Evolutionary conservation across 495 filamentous ascomycete species (phyloP), one percentile per base, ranked within the genome.

Genomic region (Clavariopsis aquatica): DNA sequence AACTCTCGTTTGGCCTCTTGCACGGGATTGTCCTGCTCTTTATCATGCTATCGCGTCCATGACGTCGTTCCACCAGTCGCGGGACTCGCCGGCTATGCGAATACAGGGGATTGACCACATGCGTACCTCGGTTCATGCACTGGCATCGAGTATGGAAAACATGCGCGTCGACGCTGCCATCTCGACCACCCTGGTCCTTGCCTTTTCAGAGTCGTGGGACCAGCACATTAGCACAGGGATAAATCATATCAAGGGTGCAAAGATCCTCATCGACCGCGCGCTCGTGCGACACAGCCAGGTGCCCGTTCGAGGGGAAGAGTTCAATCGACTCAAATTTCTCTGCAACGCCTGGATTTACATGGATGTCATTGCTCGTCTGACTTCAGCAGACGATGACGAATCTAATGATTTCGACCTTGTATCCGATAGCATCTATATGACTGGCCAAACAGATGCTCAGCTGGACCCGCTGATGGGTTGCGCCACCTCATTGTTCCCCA

Each of bases 261-360:
- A 84, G 63, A 79, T 83, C 26, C 70, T 92, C 41, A 80, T 93
- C 54, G 79, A 82, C 31, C 81, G 82, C 65, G 82, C 85, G 0
- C 71, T 90, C n/a, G 71, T 66, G 43, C 20, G 79, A 74, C 53
- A 75, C 75, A 49, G 76, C 74, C 61, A 73, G 23, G 62, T 22
- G 61, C 69, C 31, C 31, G 75, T 64, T 59, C 52, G 23, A 59
- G 19, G 73, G 80, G 57, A 60, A 20, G 83, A 87, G 28, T 72
- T 85, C 19, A 74, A 78, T 43, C 74, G 88, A 10, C 75, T 92
- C 51, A 82, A 82, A 41, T 92, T 92, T 69, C 76, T 93, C 41
- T 88, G 87, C 72, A 92, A 90, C 72, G 86, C 88, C 9, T 92
- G 85, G 85, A 80, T 91, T 19, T 93, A 92, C 68, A 89, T 91